Base-by-base conservation (phyloP, 192 early-diverging fungal genomes). In the Podila horticola region DNA sequence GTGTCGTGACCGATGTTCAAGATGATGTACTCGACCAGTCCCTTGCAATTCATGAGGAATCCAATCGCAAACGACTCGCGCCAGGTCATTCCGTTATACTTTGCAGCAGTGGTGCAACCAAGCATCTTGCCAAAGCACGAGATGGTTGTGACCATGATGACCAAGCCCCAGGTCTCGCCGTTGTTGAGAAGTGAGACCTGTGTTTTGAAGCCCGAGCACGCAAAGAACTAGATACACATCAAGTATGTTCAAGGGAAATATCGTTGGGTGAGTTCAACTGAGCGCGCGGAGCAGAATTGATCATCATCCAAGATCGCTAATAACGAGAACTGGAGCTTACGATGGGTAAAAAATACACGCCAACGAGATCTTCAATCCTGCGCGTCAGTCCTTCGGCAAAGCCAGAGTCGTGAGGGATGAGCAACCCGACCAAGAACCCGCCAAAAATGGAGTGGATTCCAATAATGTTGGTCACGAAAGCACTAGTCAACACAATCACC, bases 381-480 rank as follows among this genome's bases (percentile, higher is more conserved):
- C 96, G 93, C 0, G 93, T 94, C 10, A 98, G 86, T 26, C 90
- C 89, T 67, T 95, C 87, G 1, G 96, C 91, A 70, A 98, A 92
- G 8, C 94, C 95, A 68, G 89, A 85, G 45, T 96, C 93, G 76
- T 96, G 95, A 9, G 96, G 96, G 17, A 92, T 86, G 33, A 95
- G 90, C 17, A 96, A 83, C 15, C 96, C 96, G 10, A 91, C 86
- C 5, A 98, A 59, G 75, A 97, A 97, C 0, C 90, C 96, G 24
- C 96, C 96, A 89, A 98, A 97, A 77, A 98, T 96, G 6, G 92
- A 83, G 81, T 98, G 94, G 33, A 98, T 90, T 29, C 96, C 96
- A 62, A 93, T 93, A 51, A 88, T 88, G 62, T 94, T 85, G 0
- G 95, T 96, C 57, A 97, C 92, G 74, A 90, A 95, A 0, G 92